Evolutionary conservation across 768 basidiomycete genomes (phyloP), one percentile per base, ranked within the genome.

Genomic region (Butyriboletus loyo): DNA sequence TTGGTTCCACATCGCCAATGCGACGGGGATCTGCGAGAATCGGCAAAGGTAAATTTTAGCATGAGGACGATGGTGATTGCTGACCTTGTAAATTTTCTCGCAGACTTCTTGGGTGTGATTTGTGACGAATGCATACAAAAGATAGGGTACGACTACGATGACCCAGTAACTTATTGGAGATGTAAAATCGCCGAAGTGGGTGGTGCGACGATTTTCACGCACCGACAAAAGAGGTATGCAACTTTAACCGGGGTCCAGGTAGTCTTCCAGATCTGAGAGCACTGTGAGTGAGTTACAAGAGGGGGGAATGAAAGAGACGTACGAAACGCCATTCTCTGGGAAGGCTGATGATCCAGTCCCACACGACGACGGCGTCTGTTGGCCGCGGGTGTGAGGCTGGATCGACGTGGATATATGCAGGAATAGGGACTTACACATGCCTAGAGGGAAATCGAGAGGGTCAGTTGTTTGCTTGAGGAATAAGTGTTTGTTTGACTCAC

Each of bases 1-100:
- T 79, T 90, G 89, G 61, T 91, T 91, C 87, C 87, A 90, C 83
- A 89, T 86, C 17, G 87, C 87, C 44, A 91, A 77, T 7, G 84
- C 84, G 51, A 90, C 89, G 6, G 89, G 89, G 47, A 89, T 82
- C 88, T 90, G 43, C 50, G 51, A 25, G 27, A 28, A 35, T 25
- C 10, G n/a, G 27, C 4, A 19, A 34, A 49, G 31, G 42, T 47
- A 6, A 43, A 35, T 25, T 6, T 9, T 11, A 4, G 22, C 7
- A 27, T 4, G 25, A 42, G 24, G 38, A 27, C 24, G 38, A 27
- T 4, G 24, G 32, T 43, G 57, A 57, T 50, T 46, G 54, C 59
- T 58, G 50, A 83, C 89, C 73, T 78, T 85, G 74, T 79, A 92
- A 51, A 89, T 86, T 62, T 75, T 81, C 61, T 85, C 68, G 68